Base-by-base conservation (phyloP, 345 rosid genomes). In the Eucalyptus guilfoylei region DNA sequence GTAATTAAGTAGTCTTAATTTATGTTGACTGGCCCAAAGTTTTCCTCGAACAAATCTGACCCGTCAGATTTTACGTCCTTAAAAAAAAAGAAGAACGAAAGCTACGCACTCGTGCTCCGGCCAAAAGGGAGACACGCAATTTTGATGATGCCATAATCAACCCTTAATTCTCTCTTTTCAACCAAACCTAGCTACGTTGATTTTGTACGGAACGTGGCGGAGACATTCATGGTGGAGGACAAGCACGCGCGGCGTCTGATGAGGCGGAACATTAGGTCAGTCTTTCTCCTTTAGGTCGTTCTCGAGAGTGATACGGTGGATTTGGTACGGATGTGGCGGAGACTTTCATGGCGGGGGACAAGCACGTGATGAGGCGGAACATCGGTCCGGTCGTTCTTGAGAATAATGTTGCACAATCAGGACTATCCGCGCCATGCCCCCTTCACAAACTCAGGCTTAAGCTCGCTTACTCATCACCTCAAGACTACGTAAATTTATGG, bases 371-470 rank as follows among this genome's bases (percentile, higher is more conserved):
- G 45, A 37, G 83, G 47, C 47, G 83, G 83, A 6, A 76, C 47
- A 21, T 19, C 83, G 4, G 45, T 24, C 83, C 83, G 8, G 24
- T 76, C 83, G 45, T 21, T 11, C 28, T 44, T 6, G 28, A 21
- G 83, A 72, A 6, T 5, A 17, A 34, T 37, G 23, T 17, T 9
- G 81, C 81, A 5, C 44, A 2, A 72, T 34, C 81, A 72, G 21
- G 24, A 9, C 44, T 34, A 34, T 9, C 26, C 14, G 44, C 24
- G 4, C 80, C 44, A 17, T 10, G 44, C 26, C 40, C 26, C 14
- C 44, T 69, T 1, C 21, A 19, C 0, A 3, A 17, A 17, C 0
- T 72, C 81, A 23, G 44, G 7, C 44, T 17, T 0, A 42, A 72
- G 26, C 45, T 19, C 81, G 45, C 81, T 72, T 16, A 16, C 14